Base-by-base conservation (phyloP, 2,329 filamentous ascomycete genomes). In the Camillea tinctor region DNA sequence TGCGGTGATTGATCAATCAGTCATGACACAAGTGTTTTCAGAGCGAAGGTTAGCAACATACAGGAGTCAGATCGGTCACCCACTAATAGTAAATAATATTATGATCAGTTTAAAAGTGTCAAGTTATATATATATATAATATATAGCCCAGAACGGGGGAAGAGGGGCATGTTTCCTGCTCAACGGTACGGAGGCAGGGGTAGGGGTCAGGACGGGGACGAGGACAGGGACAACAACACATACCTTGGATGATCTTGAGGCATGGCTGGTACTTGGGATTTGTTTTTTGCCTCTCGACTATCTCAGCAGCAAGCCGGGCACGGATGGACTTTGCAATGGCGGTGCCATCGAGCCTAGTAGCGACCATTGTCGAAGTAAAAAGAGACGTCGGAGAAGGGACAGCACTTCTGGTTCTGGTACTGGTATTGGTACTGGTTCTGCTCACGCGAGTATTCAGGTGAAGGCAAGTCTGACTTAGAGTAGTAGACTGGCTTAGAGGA, bases 171-270 rank as follows among this genome's bases (percentile, higher is more conserved):
- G n/a, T n/a, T 26, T 26, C 24, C 24, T 26, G 24, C 24, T 26
- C 24, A 4, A 26, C 24, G 24, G 24, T 9, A 26, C 24, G 24
- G 24, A 9, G 24, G 4, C 24, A 26, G 24, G 24, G 24, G 9
- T 4, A 26, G n/a, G n/a, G n/a, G n/a, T n/a, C n/a, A n/a, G n/a
- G 61, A 26, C n/a, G n/a, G n/a, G 56, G 56, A 48, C 44, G 60
- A 19, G 30, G 20, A 40, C 49, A 48, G n/a, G n/a, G n/a, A n/a
- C n/a, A n/a, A n/a, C n/a, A n/a, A n/a, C 19, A 74, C 84, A 70
- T 76, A 93, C 92, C 91, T 86, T 99, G 95, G 67, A 99, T 89
- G 75, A 99, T 99, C 76, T 93, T 95, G 75, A 99, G 83, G 66
- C 86, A 90, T 56, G 95, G 95, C 79, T 89, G 88, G 82, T 93